phyloP scores from a whole-genome alignment of 139 green algal genomes.

The Coelastrella sp. region DNA sequence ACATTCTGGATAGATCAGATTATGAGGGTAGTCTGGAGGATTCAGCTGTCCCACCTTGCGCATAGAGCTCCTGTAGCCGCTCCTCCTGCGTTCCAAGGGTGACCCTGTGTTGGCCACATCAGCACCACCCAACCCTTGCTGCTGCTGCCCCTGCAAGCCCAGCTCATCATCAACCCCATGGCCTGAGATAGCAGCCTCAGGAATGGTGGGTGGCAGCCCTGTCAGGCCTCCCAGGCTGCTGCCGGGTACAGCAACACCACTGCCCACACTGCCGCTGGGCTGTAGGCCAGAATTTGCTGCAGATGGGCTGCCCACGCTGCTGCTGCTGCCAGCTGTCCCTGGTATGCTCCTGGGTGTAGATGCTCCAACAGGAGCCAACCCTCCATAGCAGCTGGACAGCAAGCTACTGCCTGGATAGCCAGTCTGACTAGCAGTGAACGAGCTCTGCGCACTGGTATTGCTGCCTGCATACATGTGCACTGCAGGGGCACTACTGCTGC shows the following conservation, averaged over 20 bases:
- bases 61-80: conserved; percentile 40
- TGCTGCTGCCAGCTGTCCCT: neutral
- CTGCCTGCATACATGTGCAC: neutral
- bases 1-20: no score
- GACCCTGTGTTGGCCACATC: conserved; percentile 16
- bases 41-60: conserved; percentile 25
- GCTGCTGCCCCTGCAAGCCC: neutral
- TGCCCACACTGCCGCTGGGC: neutral
- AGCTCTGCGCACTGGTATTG: neutral
- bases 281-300: neutral
- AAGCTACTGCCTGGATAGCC: neutral
- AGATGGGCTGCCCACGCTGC: neutral
- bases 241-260: neutral
- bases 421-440: neutral
- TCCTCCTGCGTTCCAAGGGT: conserved; percentile 15
- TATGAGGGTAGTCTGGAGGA: no score
- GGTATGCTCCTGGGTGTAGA: neutral
- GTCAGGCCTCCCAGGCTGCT: neutral
- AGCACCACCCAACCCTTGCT: neutral
- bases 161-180: neutral
- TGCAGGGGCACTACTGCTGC: neutral
- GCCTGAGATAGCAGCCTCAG: neutral
- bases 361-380: neutral
- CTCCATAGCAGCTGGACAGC: neutral
- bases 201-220: conserved; percentile 24